A percentile compares a stretch with the other conserved stretches of the same genome.
phyloP scores from a whole-genome alignment of 2,329 filamentous ascomycete species.

The Cordyceps farinosa region DNA sequence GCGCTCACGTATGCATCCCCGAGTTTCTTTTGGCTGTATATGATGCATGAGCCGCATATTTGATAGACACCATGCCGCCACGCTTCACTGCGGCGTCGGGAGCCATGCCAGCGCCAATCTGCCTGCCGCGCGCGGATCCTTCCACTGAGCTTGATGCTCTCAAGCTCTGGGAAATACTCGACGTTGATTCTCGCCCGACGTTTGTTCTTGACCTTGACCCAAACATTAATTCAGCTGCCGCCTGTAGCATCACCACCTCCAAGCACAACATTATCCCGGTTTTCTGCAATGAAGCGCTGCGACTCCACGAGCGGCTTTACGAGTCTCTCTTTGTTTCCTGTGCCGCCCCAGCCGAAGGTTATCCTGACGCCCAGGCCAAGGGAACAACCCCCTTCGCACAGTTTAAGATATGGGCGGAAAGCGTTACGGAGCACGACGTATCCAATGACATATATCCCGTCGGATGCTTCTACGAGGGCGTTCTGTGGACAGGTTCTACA shows the following conservation, averaged over 20 bases:
- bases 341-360: neutral
- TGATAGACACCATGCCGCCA: too few species aligned
- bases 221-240: neutral
- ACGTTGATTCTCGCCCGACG: neutral
- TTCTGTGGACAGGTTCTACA: slow-evolving; percentile 39
- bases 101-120: neutral
- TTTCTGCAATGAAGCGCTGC: slow-evolving; percentile 35
- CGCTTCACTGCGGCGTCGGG: neutral
- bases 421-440: slow-evolving; percentile 40
- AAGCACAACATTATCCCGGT: slow-evolving; percentile 28
- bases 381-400: slow-evolving; percentile 27
- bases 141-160: neutral
- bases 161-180: neutral
- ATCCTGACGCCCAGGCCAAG: neutral
- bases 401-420: slow-evolving; percentile 40
- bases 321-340: slow-evolving; percentile 28
- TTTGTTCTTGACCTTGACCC: neutral
- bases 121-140: neutral
- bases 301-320: slow-evolving; percentile 31
- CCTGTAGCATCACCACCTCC: neutral
- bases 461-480: slow-evolving; percentile 33
- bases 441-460: slow-evolving; percentile 42
- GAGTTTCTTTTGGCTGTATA: too few species aligned
- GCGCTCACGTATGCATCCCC: too few species aligned
- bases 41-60: too few species aligned